Percentiles rank a stretch among this genome's conserved stretches.
These are phyloP conservation scores for Russula emetica DNA, from an alignment of 768 basidiomycete genomes.

Conservation along the genomic window DNA sequence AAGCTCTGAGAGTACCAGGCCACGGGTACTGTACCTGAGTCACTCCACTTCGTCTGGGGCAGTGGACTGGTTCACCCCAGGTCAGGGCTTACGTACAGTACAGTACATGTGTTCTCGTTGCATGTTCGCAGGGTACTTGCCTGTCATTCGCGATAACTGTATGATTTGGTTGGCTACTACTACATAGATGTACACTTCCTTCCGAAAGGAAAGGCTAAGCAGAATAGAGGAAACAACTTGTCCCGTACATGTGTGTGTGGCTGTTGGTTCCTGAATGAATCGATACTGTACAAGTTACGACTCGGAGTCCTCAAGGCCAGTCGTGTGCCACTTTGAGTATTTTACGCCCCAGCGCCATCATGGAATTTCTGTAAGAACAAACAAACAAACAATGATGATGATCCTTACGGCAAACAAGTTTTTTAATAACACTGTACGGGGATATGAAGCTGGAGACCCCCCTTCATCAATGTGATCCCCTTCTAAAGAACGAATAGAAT, in stretches of 20 bases:
- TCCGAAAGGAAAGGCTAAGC: background rate
- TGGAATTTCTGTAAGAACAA: background rate
- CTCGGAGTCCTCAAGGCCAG: background rate
- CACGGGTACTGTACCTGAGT: background rate
- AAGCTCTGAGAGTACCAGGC: background rate
- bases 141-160: background rate
- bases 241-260: background rate
- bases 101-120: background rate
- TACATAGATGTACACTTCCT: background rate
- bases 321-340: background rate
- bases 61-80: background rate
- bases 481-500: too few relatives aligned
- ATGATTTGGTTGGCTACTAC: background rate
- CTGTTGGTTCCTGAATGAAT: background rate
- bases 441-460: background rate
- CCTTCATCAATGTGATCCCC: too few relatives aligned
- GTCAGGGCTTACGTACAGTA: background rate
- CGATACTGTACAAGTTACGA: too few relatives aligned
- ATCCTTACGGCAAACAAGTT: background rate
- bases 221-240: background rate
- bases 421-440: background rate
- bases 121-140: too few relatives aligned
- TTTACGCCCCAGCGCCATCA: background rate
- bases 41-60: background rate
- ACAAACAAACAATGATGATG: background rate